Percentiles rank a stretch among this genome's conserved stretches.
Conservation (phyloP, 2,329 filamentous ascomycete species). For the Cladosporium cucumerinum region DNA sequence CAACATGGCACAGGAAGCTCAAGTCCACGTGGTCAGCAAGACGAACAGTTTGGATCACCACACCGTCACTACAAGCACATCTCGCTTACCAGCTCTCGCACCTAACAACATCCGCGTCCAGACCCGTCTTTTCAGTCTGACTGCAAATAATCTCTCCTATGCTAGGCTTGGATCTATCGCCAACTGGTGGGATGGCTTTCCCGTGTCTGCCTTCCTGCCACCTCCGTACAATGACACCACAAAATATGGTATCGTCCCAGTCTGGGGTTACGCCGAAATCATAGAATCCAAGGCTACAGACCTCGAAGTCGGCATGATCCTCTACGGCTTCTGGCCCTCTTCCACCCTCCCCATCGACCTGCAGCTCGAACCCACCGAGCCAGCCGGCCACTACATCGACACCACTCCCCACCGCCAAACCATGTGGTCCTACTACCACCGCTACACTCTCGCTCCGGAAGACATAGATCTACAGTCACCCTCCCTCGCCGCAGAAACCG, state of each 20-base stretch:
- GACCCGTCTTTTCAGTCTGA: conserved; percentile 19
- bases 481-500: conserved; percentile 10
- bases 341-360: conserved; percentile 40
- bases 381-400: conserved; percentile 38
- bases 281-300: conserved; percentile 40
- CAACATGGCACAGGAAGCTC: conserved; percentile 3
- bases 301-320: conserved; percentile 34
- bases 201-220: conserved; percentile 39
- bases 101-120: conserved; percentile 17
- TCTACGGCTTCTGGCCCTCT: conserved; percentile 48
- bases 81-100: conserved; percentile 9
- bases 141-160: conserved; percentile 27
- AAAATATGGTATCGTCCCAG: conserved; percentile 47
- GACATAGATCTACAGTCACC: background rate
- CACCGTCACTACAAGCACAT: conserved; percentile 9
- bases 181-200: conserved; percentile 47
- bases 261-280: conserved; percentile 49
- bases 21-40: conserved; percentile 23
- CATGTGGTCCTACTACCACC: conserved; percentile 47
- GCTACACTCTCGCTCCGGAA: conserved; percentile 30
- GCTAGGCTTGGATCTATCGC: conserved; percentile 28
- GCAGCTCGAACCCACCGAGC: conserved; percentile 28
- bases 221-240: conserved; percentile 36
- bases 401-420: conserved; percentile 36
- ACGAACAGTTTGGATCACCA: conserved; percentile 16